Evolutionary conservation across 441 rosid genomes (phyloP), one percentile per base, ranked within the genome.

Genomic region (Brassica balearica): DNA sequence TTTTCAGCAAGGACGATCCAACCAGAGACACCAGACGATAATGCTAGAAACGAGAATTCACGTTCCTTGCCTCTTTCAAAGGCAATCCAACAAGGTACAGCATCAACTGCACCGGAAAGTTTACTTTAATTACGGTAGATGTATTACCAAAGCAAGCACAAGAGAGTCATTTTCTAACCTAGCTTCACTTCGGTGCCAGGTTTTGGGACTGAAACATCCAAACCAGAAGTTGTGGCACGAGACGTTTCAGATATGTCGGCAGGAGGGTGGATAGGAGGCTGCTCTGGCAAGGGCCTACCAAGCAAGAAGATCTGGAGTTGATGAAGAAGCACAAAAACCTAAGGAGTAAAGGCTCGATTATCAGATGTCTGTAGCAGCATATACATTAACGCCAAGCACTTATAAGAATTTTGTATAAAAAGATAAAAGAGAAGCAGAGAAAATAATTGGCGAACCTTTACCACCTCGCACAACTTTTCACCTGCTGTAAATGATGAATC

Each of bases 31-130:
- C 95, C 96, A 73, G 84, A 23, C 43, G 96, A 87, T 59, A 87
- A 62, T 60, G 96, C 92, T 81, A 92, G 90, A 79, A 94, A 89
- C 77, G 59, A 63, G 84, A 94, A 90, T 70, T 84, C 88, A 0
- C 98, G 98, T 63, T 92, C 99, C 82, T 88, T 94, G 63, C 95
- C 97, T 89, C 92, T 91, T 85, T 94, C 98, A 78, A 96, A 96
- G 77, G 98, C 95, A 82, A 94, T 90, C 86, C 95, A 83, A 83
- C 99, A 94, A 29, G 94, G 91, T 81, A 96, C 82, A 14, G 96
- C 89, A 86, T 88, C 95, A 85, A 85, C 99, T 96, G 92, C 92
- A 85, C 65, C 87, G 38, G 65, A 3, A 29, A 71, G 66, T 29
- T 29, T 29, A 29, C 34, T 29, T 29, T 29, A 29, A 29, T 29